Percentiles rank a stretch among this genome's conserved stretches.
phyloP scores from a whole-genome alignment of 2,329 filamentous ascomycete species.

The Clarireedia monteithiana region DNA sequence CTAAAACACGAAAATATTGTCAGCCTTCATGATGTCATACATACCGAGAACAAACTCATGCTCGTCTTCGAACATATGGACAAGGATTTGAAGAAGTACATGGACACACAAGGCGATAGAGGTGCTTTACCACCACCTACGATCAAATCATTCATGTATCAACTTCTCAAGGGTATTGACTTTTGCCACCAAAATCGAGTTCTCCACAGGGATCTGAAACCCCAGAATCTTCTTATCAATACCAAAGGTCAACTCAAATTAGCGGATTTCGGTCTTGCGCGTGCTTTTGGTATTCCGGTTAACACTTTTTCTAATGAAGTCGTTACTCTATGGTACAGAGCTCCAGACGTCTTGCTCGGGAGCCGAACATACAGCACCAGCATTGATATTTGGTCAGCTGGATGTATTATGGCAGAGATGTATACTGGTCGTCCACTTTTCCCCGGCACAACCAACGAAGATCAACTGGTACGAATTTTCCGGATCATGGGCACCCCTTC shows the following conservation, averaged over 20 bases:
- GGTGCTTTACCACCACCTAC: slow-evolving; percentile 81
- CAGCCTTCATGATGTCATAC: slow-evolving; percentile 94
- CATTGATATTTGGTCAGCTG: slow-evolving; percentile 98
- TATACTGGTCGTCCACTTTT: slow-evolving; percentile 93
- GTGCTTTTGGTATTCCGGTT: slow-evolving; percentile 93
- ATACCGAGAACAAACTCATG: slow-evolving; percentile 99
- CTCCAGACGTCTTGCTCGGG: slow-evolving; percentile 88
- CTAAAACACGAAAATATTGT: slow-evolving; percentile 99
- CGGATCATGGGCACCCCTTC: slow-evolving; percentile 96
- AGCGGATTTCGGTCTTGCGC: slow-evolving; percentile 87
- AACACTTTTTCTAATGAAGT: slow-evolving; percentile 99
- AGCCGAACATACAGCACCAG: slow-evolving; percentile 98
- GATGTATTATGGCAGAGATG: slow-evolving; percentile 99
- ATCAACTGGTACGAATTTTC: slow-evolving; percentile 96
- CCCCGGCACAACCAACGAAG: slow-evolving; percentile 95
- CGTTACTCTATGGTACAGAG: slow-evolving; percentile 95
- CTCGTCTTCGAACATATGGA: slow-evolving; percentile 99
- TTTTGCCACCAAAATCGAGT: slow-evolving; percentile 98
- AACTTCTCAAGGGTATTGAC: slow-evolving; percentile 88
- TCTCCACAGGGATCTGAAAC: slow-evolving; percentile 90
- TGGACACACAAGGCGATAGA: slow-evolving; percentile 87
- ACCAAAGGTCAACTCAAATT: slow-evolving; percentile 84
- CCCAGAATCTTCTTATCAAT: slow-evolving; percentile 94
- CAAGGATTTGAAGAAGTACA: slow-evolving; percentile 95
- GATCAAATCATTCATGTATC: slow-evolving; percentile 99